phyloP scores from a whole-genome alignment of 345 rosid genomes.

The Eucalyptus microcorys region DNA sequence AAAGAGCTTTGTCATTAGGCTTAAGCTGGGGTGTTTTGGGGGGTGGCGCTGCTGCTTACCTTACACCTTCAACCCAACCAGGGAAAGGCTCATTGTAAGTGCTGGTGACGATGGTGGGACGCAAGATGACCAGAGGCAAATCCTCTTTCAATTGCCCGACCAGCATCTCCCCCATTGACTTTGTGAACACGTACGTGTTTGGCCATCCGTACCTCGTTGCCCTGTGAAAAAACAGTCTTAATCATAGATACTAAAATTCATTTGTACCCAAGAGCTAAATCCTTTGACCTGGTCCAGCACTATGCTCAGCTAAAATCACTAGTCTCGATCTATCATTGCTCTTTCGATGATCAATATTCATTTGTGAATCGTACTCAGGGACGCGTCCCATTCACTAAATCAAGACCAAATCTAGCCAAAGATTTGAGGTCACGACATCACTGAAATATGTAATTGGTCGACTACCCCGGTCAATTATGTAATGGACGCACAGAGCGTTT shows the following conservation, averaged over 20 bases:
- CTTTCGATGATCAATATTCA: not conserved
- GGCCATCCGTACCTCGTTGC: constrained; percentile 79
- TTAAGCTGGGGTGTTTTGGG: not conserved
- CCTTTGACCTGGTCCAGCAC: not conserved
- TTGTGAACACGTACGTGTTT: constrained; percentile 74
- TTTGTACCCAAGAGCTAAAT: not conserved
- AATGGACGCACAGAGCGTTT: not conserved
- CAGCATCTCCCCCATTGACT: constrained; percentile 88
- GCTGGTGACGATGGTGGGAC: constrained; percentile 69
- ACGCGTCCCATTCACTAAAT: not conserved
- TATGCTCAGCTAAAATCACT: not conserved
- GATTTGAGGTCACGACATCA: not conserved
- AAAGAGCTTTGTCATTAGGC: not conserved
- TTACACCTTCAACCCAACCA: constrained; percentile 80
- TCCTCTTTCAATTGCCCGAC: constrained; percentile 26
- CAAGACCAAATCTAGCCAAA: not conserved
- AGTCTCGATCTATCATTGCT: not conserved
- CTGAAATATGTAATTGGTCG: not conserved
- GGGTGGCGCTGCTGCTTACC: constrained; percentile 3
- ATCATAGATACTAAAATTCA: not conserved
- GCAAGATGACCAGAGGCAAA: constrained; percentile 35
- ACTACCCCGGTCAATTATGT: not conserved
- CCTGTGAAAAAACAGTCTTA: constrained; percentile 7
- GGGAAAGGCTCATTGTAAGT: constrained; percentile 72
- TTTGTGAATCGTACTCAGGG: not conserved